phyloP scores from a whole-genome alignment of 176 grass and related monocot genomes.

The Ananas comosus region DNA sequence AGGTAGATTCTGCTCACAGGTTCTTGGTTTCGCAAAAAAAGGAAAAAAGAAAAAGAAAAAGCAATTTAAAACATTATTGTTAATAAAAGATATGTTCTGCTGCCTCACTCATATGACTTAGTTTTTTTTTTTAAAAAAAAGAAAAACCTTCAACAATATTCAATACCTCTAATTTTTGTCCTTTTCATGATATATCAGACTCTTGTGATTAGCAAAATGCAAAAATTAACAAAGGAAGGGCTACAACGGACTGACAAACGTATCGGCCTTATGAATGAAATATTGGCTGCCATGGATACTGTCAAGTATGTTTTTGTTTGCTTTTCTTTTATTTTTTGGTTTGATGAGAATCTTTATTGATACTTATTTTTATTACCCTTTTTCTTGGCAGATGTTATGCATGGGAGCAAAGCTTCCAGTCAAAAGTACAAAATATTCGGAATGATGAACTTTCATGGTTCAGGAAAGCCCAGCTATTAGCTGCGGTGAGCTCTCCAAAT shows the following conservation, averaged over 20 bases:
- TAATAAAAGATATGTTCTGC: too few species aligned
- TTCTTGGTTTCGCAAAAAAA: background rate
- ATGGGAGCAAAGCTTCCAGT: constrained; percentile 99
- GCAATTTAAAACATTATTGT: background rate
- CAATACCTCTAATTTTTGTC: constrained; percentile 3
- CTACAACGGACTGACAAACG: constrained; percentile 96
- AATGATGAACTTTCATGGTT: constrained; percentile 98
- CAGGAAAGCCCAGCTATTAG: constrained; percentile 75
- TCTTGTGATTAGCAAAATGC: constrained; percentile 86
- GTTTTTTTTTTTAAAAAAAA: too few species aligned
- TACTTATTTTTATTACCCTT: background rate
- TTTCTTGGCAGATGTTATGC: constrained; percentile 71
- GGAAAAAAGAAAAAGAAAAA: background rate
- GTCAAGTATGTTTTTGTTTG: constrained; percentile 74
- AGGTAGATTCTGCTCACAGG: constrained; percentile 31
- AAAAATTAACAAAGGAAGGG: constrained; percentile 89
- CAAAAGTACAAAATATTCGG: constrained; percentile 80
- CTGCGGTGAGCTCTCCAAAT: constrained; percentile 47
- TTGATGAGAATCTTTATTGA: background rate
- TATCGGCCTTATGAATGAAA: constrained; percentile 97
- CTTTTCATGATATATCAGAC: constrained; percentile 41
- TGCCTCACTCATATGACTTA: background rate
- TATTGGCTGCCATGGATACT: constrained; percentile 98
- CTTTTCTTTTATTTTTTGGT: background rate
- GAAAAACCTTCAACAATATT: background rate